Evolutionary conservation across 2,329 filamentous ascomycete genomes (phyloP).

Genomic region (Emmonsia crescens): DNA sequence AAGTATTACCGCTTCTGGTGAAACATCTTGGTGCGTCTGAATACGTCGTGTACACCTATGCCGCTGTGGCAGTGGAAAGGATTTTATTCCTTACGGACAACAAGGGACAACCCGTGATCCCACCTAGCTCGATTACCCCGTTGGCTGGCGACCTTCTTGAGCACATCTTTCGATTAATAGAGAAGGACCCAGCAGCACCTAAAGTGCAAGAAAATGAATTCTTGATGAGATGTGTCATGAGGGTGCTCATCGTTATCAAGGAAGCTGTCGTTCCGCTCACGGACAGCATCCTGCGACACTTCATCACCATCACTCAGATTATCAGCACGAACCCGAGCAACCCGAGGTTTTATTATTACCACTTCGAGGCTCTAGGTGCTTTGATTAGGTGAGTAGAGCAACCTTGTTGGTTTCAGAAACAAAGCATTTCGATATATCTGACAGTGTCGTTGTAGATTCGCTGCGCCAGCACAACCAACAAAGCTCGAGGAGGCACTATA

Average conservation of each 20-base stretch:
- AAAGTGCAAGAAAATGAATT: conserved; percentile 99
- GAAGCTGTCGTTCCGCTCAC: conserved; percentile 65
- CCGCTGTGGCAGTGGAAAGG: conserved; percentile 90
- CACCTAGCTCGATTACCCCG: conserved; percentile 64
- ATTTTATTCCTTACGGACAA: conserved; percentile 75
- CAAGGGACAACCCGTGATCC: conserved; percentile 65
- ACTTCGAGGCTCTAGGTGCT: conserved; percentile 89
- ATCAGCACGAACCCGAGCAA: conserved; percentile 96
- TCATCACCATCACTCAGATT: conserved; percentile 80
- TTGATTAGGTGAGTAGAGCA: conserved; percentile 53
- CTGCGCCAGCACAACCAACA: conserved; percentile 55
- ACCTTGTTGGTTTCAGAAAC: background rate
- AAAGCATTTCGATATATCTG: background rate
- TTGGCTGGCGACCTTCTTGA: conserved; percentile 77
- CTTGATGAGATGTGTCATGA: conserved; percentile 96
- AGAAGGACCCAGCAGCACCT: conserved; percentile 69
- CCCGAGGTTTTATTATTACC: conserved; percentile 95
- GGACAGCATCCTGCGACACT: conserved; percentile 68
- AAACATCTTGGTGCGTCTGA: conserved; percentile 82
- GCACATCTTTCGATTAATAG: conserved; percentile 84
- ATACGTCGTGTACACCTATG: conserved; percentile 96
- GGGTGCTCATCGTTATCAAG: conserved; percentile 86
- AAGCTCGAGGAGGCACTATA: conserved; percentile 74
- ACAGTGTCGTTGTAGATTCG: conserved; percentile 39
- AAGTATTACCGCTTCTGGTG: conserved; percentile 78